phyloP scores from a whole-genome alignment of 2,329 filamentous ascomycete species.

The Didymella pinodella region DNA sequence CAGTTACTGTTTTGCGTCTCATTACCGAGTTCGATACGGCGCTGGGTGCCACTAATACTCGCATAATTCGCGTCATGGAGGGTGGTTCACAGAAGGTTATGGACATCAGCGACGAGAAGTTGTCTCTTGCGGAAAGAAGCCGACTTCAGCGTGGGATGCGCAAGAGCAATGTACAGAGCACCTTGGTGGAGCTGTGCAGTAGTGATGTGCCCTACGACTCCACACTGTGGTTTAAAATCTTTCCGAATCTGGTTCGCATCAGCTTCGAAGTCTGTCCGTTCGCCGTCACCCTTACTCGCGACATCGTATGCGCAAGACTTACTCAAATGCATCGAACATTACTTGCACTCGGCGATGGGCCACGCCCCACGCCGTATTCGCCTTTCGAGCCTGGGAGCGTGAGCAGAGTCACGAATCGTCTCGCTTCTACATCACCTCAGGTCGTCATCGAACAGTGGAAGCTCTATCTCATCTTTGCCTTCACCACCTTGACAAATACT shows the following conservation, averaged over 20 bases:
- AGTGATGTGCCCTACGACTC: slow-evolving; percentile 95
- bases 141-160: slow-evolving; percentile 89
- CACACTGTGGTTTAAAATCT: slow-evolving; percentile 97
- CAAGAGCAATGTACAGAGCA: slow-evolving; percentile 82
- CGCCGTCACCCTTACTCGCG: slow-evolving; percentile 86
- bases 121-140: slow-evolving; percentile 91
- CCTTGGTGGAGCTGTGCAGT: slow-evolving; percentile 90
- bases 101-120: slow-evolving; percentile 88
- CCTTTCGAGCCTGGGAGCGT: slow-evolving; percentile 67
- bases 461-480: slow-evolving; percentile 94
- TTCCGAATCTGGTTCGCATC: slow-evolving; percentile 90
- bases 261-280: slow-evolving; percentile 91
- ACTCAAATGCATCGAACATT: slow-evolving; percentile 92
- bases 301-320: slow-evolving; percentile 90
- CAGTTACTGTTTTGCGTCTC: slow-evolving; percentile 88
- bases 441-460: slow-evolving; percentile 98
- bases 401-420: slow-evolving; percentile 64
- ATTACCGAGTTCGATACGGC: slow-evolving; percentile 94
- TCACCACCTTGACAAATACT: slow-evolving; percentile 88
- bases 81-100: slow-evolving; percentile 87
- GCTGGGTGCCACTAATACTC: slow-evolving; percentile 78
- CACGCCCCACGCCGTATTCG: slow-evolving; percentile 57
- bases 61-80: slow-evolving; percentile 92
- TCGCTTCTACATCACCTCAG: slow-evolving; percentile 76
- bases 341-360: slow-evolving; percentile 75